Conservation (phyloP, 495 filamentous ascomycete genomes). For the Cercophora sp. region DNA sequence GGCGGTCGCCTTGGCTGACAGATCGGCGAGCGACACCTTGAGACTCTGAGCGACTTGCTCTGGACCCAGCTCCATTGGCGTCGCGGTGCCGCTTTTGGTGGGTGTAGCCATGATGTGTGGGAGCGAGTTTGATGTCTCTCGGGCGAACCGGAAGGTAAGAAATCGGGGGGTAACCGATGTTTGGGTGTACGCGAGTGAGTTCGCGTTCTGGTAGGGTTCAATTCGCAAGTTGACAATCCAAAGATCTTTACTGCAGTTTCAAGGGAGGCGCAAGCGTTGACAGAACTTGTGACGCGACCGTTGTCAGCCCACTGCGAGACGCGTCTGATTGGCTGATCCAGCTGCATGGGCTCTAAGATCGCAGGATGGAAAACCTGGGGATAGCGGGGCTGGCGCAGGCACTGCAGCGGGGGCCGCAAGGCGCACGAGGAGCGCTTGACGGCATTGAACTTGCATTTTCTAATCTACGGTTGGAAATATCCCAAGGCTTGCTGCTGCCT, state of each 20-base stretch:
- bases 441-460: too few relatives aligned
- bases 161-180: too few relatives aligned
- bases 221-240: background rate
- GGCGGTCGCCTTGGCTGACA: slow-evolving; percentile 51
- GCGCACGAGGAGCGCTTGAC: too few relatives aligned
- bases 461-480: too few relatives aligned
- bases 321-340: slow-evolving; percentile 30
- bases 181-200: too few relatives aligned
- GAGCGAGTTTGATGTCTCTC: too few relatives aligned
- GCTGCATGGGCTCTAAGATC: too few relatives aligned
- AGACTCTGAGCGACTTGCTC: slow-evolving; percentile 42
- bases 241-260: too few relatives aligned
- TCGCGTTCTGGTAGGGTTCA: background rate
- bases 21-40: slow-evolving; percentile 55
- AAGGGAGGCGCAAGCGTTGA: background rate
- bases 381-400: background rate
- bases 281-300: slow-evolving; percentile 22
- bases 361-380: slow-evolving; percentile 1
- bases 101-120: slow-evolving; percentile 23
- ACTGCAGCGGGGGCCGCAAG: background rate
- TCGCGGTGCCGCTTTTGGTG: slow-evolving; percentile 26
- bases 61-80: slow-evolving; percentile 32
- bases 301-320: slow-evolving; percentile 16
- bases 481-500: too few relatives aligned
- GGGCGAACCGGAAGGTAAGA: too few relatives aligned